Percentiles rank a stretch among this genome's conserved stretches.
phyloP scores from a whole-genome alignment of 2,329 filamentous ascomycete genomes.

The Xylariales sp. region DNA sequence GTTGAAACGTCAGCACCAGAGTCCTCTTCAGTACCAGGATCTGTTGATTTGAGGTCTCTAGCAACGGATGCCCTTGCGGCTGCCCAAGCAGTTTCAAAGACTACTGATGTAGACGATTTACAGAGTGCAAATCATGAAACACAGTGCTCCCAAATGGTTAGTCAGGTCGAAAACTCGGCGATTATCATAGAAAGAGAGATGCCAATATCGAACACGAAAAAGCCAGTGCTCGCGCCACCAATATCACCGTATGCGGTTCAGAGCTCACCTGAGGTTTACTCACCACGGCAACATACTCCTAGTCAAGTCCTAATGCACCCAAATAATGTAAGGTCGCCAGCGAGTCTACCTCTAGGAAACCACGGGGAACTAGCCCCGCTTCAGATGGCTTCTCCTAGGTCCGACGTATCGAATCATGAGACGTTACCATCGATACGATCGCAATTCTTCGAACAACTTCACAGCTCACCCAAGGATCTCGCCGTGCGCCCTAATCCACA shows the following conservation, averaged over 20 bases:
- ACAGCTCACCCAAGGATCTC: conserved; percentile 50
- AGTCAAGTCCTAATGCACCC: conserved; percentile 49
- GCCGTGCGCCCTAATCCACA: conserved; percentile 44
- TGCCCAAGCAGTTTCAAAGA: conserved; percentile 40
- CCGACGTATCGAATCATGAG: conserved; percentile 52
- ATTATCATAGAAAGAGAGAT: conserved; percentile 37
- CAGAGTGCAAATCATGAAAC: conserved; percentile 35
- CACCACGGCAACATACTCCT: conserved; percentile 42
- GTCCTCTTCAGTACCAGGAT: conserved; percentile 30
- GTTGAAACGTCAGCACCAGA: conserved; percentile 34
- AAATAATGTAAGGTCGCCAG: conserved; percentile 52
- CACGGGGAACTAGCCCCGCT: conserved; percentile 52
- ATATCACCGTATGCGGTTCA: conserved; percentile 48
- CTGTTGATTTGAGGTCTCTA: conserved; percentile 45
- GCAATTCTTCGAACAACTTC: conserved; percentile 50
- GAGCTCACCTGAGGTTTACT: conserved; percentile 44
- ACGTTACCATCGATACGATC: conserved; percentile 54
- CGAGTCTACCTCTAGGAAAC: conserved; percentile 45
- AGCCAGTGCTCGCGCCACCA: conserved; percentile 47
- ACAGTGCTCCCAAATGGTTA: conserved; percentile 37
- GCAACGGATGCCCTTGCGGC: conserved; percentile 47
- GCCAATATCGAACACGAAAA: conserved; percentile 40
- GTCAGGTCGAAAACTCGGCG: conserved; percentile 33
- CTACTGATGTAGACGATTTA: conserved; percentile 39
- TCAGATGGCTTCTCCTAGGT: conserved; percentile 54